phyloP scores from a whole-genome alignment of 306 rosid genomes.

The Vachellia collinsii region DNA sequence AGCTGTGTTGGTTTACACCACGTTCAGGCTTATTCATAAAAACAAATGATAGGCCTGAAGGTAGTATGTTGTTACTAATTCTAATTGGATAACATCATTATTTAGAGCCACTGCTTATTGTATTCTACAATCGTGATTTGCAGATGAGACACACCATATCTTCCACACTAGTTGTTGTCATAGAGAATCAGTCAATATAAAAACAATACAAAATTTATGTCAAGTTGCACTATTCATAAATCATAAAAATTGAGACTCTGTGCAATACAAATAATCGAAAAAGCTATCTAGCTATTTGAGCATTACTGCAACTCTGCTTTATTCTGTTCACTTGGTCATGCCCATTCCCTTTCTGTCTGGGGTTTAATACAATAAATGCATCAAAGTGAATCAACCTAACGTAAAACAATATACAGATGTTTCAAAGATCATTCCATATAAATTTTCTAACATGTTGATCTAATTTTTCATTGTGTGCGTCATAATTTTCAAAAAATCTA shows the following conservation, averaged over 20 bases:
- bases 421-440: neutral
- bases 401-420: neutral
- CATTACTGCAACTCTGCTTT: constrained; percentile 12
- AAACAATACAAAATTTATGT: neutral
- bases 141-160: neutral
- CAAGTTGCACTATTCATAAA: neutral
- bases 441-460: neutral
- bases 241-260: neutral
- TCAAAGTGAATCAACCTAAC: constrained; percentile 5
- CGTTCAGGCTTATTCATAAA: neutral
- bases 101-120: neutral
- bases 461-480: constrained; percentile 2
- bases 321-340: neutral
- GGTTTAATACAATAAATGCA: neutral
- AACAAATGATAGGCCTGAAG: neutral
- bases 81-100: neutral
- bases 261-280: neutral
- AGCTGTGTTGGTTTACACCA: neutral
- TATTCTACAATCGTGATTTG: neutral
- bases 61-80: constrained; percentile 7
- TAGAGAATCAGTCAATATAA: neutral
- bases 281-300: neutral
- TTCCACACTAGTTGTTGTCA: neutral
- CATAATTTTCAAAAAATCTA: neutral
- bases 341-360: neutral